Evolutionary conservation across 176 grass and related monocot genomes (phyloP), one percentile per base, ranked within the genome.

Genomic region (Carex cristatella): DNA sequence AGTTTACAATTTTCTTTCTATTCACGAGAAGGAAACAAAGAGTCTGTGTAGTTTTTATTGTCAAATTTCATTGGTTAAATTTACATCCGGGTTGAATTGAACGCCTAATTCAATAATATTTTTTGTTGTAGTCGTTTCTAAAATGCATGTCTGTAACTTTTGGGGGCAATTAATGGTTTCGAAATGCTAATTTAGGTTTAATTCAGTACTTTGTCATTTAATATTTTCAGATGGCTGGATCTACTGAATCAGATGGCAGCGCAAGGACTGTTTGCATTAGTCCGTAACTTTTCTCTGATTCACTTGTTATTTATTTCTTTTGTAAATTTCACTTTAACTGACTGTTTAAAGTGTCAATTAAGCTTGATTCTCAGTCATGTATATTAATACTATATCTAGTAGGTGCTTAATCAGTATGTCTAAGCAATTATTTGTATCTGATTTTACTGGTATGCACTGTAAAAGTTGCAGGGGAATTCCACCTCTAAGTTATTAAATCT

Each of bases 141-240:
- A 10, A 9, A 48, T 48, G 18, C 3, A 44, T 49, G 3, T 72
- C 40, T 73, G 40, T 73, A 76, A 55, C 4, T 16, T 31, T 12
- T 49, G 9, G 44, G 1, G 69, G 42, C 44, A 74, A 49, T 4
- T 27, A 74, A 10, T 74, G n/a, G 10, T 28, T 75, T 8, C 2
- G 10, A 75, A 53, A 27, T 14, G 18, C 13, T 75, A 75, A 54
- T 54, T 75, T 14, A 31, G 46, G 46, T 51, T 76, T 14, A 55
- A 4, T 32, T 55, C 55, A 28, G 9, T 69, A 83, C 10, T 69
- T 75, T 32, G 48, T 55, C 19, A 68, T 66, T 65, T 65, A 10
- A 0, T 69, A 68, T 69, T 83, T 67, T 80, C 46, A 83, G 81
- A 83, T 83, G 81, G 81, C 61, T 35, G 81, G 81, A 18, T 83